phyloP scores from a whole-genome alignment of 257 asterid genomes.

The Sherardia arvensis region DNA sequence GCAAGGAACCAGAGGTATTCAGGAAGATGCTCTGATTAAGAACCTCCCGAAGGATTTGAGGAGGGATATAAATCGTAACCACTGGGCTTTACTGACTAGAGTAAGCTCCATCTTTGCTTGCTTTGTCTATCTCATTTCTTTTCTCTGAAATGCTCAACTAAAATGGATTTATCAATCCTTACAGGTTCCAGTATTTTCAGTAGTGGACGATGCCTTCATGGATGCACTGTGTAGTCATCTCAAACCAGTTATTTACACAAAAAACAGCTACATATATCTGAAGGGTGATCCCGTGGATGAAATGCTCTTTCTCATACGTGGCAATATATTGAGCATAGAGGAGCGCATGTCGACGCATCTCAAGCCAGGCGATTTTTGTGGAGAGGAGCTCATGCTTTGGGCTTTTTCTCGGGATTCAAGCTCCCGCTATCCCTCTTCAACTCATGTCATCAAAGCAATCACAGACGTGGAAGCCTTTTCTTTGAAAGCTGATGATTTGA shows the following conservation, averaged over 20 bases:
- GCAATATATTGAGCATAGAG: conserved; percentile 17
- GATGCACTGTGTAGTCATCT: conserved; percentile 44
- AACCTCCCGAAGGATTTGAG: conserved; percentile 59
- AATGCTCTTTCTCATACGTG: conserved; percentile 64
- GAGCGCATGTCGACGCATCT: conserved; percentile 24
- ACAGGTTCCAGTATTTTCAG: conserved; percentile 55
- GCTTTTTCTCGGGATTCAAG: conserved; percentile 6
- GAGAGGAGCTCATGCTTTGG: conserved; percentile 30
- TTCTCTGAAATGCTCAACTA: not conserved
- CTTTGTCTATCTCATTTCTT: not conserved
- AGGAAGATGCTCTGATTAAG: conserved; percentile 43
- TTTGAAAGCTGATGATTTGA: conserved; percentile 21
- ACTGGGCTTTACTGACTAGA: conserved; percentile 48
- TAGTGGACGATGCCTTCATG: conserved; percentile 47
- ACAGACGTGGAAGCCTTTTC: conserved; percentile 27
- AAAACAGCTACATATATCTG: conserved; percentile 37
- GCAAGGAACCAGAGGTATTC: conserved; percentile 60
- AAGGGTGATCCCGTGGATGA: conserved; percentile 62
- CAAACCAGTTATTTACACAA: conserved; percentile 44
- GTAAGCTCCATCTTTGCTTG: conserved; percentile 18
- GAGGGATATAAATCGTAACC: conserved; percentile 61
- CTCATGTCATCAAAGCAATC: conserved; percentile 20
- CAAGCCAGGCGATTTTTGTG: conserved; percentile 31
- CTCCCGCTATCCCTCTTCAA: conserved; percentile 9
- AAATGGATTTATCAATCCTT: not conserved